Base-by-base conservation (phyloP, 192 early-diverging fungal genomes). In the Coemansia sp. region DNA sequence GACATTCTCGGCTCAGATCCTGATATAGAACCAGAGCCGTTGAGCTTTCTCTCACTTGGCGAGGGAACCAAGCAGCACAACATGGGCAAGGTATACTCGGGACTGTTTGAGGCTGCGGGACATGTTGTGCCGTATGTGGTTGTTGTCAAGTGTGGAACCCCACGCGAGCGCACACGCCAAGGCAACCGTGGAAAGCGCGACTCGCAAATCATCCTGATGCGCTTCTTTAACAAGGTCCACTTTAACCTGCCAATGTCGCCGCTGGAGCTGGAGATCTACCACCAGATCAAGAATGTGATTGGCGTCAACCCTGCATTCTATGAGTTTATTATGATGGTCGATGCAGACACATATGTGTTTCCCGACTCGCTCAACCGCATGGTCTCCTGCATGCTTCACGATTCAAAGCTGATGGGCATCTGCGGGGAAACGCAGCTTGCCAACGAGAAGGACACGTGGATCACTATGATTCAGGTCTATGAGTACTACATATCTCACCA, bases 401-500 rank as follows among this genome's bases (percentile, higher is more conserved):
- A 99, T 84, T 86, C 92, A 9, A 92, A 92, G 85, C 89, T 99
- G 52, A 92, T 95, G 86, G 98, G 97, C 52, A 79, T 95, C 42
- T 98, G 96, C 77, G 98, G 98, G 63, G 98, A 99, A 70, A 99
- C 98, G 5, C 88, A 89, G 75, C 86, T 99, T 64, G 88, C 92
- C 6, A 99, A 98, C 81, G 96, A 98, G 72, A 91, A 94, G 74
- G 87, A 93, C 58, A 92, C 94, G 16, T 98, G 93, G 93, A 93
- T 95, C 59, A 95, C 97, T 3, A 98, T 98, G 95, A 99, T 99
- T 79, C 97, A 99, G 79, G 94, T 99, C 37, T 99, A 98, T 80
- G 97, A 99, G 84, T 99, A 99, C 86, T 99, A 93, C 84, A 97
- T 99, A 67, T 93, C 91, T 43, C 97, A 99, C 81, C 97, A 99